Percentiles rank a stretch among this genome's conserved stretches.
Evolutionary conservation across 2,329 filamentous ascomycete species (phyloP).

Genomic region (Paecilomyces sp.): DNA sequence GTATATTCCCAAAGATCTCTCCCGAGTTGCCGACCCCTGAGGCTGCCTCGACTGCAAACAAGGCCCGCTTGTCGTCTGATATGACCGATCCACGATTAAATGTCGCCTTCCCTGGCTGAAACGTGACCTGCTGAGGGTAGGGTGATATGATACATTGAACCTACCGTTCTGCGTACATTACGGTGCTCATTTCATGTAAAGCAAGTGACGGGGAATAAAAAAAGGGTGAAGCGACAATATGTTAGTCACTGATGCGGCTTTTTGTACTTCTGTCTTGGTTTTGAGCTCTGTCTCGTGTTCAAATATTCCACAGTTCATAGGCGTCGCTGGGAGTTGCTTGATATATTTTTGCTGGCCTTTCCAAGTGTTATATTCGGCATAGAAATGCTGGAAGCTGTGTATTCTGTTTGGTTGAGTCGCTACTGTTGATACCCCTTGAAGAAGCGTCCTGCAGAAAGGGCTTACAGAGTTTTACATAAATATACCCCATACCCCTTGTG

Average conservation of each 20-base stretch:
- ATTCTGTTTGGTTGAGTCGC: background rate
- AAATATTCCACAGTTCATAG: background rate
- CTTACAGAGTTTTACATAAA: background rate
- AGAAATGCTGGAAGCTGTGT: background rate
- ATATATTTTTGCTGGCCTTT: background rate
- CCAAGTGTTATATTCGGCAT: background rate
- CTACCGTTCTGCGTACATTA: background rate
- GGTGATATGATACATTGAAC: background rate
- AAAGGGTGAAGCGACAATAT: background rate
- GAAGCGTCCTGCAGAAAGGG: background rate
- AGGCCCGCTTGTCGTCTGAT: background rate
- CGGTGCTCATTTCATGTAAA: background rate
- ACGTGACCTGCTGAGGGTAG: background rate
- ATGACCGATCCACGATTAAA: background rate
- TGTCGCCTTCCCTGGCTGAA: background rate
- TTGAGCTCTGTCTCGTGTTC: background rate
- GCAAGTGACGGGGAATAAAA: background rate
- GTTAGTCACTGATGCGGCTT: background rate
- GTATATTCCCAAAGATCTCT: background rate
- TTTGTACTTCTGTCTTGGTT: background rate
- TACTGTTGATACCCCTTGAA: background rate
- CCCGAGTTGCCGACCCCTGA: background rate
- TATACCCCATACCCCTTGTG: background rate
- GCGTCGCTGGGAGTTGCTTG: background rate
- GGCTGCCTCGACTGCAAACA: background rate